Percentiles rank a stretch among this genome's conserved stretches.
Evolutionary conservation across 306 rosid species (phyloP).

Genomic region (Purshia tridentata): DNA sequence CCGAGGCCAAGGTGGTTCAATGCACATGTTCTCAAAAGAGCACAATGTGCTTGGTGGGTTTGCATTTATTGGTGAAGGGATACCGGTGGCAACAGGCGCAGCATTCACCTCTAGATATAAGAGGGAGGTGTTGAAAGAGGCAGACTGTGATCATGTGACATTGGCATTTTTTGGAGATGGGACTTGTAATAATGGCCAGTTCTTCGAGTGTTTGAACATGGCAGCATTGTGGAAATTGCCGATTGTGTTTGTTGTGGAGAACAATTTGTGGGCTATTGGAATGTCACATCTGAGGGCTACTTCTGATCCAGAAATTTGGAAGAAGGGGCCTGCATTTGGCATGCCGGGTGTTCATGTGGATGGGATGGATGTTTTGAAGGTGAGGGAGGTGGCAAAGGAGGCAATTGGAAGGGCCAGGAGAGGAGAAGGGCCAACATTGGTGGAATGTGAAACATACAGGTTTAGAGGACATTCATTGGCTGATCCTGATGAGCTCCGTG

Average conservation of each 20-base stretch:
- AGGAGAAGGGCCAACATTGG: slow-evolving; percentile 97
- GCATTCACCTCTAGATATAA: slow-evolving; percentile 81
- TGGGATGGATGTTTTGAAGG: slow-evolving; percentile 99
- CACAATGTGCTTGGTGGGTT: slow-evolving; percentile 88
- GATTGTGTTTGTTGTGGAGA: slow-evolving; percentile 94
- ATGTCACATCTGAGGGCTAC: slow-evolving; percentile 97
- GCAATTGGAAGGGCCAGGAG: slow-evolving; percentile 92
- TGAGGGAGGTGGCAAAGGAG: slow-evolving; percentile 94
- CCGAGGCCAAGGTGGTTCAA: slow-evolving; percentile 99
- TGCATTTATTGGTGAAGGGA: slow-evolving; percentile 98
- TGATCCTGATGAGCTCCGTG: slow-evolving; percentile 99
- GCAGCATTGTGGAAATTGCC: slow-evolving; percentile 98
- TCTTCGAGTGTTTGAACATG: slow-evolving; percentile 96
- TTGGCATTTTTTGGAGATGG: slow-evolving; percentile 96
- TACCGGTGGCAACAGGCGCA: slow-evolving; percentile 95
- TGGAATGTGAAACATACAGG: slow-evolving; percentile 96
- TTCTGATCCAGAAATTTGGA: slow-evolving; percentile 97
- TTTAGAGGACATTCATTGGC: slow-evolving; percentile 99
- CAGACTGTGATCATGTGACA: slow-evolving; percentile 70
- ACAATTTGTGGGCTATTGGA: slow-evolving; percentile 98
- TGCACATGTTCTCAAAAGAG: slow-evolving; percentile 99
- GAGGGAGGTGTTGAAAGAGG: slow-evolving; percentile 78
- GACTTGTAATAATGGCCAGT: slow-evolving; percentile 94
- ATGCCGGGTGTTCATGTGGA: slow-evolving; percentile 99
- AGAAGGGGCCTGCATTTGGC: slow-evolving; percentile 98